Conservation (phyloP, 345 rosid genomes). For the Psidium friedrichsthalianum region DNA sequence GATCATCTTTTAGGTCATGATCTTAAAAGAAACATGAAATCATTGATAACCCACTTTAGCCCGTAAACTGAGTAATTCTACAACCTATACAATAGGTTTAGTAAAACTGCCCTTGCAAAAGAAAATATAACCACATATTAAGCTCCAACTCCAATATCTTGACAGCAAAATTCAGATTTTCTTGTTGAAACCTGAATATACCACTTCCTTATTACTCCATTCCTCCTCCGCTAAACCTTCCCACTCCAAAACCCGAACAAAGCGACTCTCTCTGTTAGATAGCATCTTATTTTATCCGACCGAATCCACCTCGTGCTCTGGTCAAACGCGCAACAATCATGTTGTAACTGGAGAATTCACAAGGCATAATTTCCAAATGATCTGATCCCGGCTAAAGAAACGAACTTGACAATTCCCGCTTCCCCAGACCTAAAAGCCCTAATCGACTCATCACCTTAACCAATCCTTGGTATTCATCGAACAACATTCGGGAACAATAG, state of each 20-base stretch:
- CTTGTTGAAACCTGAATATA: not conserved
- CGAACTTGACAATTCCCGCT: not conserved
- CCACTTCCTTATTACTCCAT: not conserved
- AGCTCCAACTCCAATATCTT: not conserved
- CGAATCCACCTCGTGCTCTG: not conserved
- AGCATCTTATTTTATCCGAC: not conserved
- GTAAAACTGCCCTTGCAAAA: not conserved
- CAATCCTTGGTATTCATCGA: not conserved
- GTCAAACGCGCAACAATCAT: not conserved
- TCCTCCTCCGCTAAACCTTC: not conserved
- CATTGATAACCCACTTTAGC: not conserved
- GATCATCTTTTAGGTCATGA: not conserved
- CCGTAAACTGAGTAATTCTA: not conserved
- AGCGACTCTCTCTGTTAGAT: not conserved
- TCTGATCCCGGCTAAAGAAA: not conserved
- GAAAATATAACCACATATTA: not conserved
- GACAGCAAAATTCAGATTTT: not conserved
- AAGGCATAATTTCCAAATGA: not conserved
- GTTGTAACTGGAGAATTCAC: not conserved
- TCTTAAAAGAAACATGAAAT: not conserved
- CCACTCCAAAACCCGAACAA: not conserved
- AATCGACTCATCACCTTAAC: not conserved
- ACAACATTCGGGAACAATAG: not conserved
- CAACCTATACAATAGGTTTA: not conserved
- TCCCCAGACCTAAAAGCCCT: not conserved